Base-by-base conservation (phyloP, 371 early-diverging fungal species). In the Mortierella sp. region DNA sequence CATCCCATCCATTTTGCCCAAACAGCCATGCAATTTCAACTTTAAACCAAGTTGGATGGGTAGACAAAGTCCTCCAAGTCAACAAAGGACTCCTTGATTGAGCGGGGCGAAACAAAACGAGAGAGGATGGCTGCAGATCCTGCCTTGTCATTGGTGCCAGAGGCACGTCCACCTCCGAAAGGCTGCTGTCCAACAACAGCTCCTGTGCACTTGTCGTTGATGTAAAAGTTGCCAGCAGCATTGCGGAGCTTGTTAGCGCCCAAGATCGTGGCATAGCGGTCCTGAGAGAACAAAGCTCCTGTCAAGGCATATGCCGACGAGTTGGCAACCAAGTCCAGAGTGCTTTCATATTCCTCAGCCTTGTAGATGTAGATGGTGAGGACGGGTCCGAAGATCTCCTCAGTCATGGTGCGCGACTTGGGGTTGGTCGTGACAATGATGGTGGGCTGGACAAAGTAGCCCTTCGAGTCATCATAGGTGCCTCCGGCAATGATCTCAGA, bases 91-190 rank as follows among this genome's bases (percentile, higher is more conserved):
- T 98, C 99, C 90, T 98, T 98, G 87, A 98, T 95, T 28, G 96
- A 87, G 67, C 99, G 93, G 17, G 95, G 91, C 25, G 95, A 95
- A 29, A 96, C 91, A 84, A 97, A 98, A 69, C 98, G 92, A 50
- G 90, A 84, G 55, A 94, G 78, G 59, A 86, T 72, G 25, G 77
- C 71, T 10, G 80, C 71, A 52, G 65, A 68, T 56, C 99, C 99
- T 25, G 98, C 98, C 90, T 98, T 98, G 81, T 98, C 99, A 81
- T 98, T 98, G 28, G 99, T 98, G 60, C 99, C 98, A 12, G 96
- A 96, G 34, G 88, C 93, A 67, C 96, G 90, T 63, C 89, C 91
- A 69, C 99, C 98, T 64, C 99, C 99, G 79, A 98, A 97, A 21
- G 98, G 95, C 84, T 98, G 98, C 81, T 98, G 98, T 58, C 96